Conservation (phyloP, 768 basidiomycete species). For the Crassisporium funariophilum region DNA sequence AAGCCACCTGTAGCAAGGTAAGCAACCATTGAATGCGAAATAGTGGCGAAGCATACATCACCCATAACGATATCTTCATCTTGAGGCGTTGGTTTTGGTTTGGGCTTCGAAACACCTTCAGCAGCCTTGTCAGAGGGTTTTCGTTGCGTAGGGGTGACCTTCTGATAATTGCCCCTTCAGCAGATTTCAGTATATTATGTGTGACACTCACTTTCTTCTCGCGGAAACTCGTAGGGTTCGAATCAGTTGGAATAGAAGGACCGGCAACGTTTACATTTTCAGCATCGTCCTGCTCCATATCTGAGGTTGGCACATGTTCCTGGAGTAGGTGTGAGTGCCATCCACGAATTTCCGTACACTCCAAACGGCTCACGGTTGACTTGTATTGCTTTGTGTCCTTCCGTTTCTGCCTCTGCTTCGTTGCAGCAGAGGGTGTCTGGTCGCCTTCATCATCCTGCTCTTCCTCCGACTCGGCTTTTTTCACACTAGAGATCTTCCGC, state of each 20-base stretch:
- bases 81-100: too few relatives aligned
- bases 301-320: conserved; percentile 39
- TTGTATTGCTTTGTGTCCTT: conserved; percentile 34
- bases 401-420: conserved; percentile 15
- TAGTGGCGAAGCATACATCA: too few relatives aligned
- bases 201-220: conserved; percentile 8
- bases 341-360: not conserved
- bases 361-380: conserved; percentile 32
- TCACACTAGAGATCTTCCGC: conserved; percentile 10
- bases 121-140: too few relatives aligned
- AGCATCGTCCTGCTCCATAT: conserved; percentile 35
- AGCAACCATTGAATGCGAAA: too few relatives aligned
- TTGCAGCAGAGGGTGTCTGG: conserved; percentile 4
- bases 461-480: conserved; percentile 9
- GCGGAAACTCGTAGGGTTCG: not conserved
- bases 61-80: too few relatives aligned
- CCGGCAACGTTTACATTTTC: conserved; percentile 6
- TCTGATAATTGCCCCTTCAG: too few relatives aligned
- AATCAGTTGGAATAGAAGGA: conserved; percentile 6
- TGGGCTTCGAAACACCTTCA: too few relatives aligned
- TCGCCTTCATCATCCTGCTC: conserved; percentile 10
- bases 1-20: not conserved
- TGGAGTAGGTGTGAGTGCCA: not conserved
- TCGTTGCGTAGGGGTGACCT: too few relatives aligned
- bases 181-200: too few relatives aligned